Base-by-base conservation (phyloP, 2,329 filamentous ascomycete genomes). In the Zasmidium angulare region DNA sequence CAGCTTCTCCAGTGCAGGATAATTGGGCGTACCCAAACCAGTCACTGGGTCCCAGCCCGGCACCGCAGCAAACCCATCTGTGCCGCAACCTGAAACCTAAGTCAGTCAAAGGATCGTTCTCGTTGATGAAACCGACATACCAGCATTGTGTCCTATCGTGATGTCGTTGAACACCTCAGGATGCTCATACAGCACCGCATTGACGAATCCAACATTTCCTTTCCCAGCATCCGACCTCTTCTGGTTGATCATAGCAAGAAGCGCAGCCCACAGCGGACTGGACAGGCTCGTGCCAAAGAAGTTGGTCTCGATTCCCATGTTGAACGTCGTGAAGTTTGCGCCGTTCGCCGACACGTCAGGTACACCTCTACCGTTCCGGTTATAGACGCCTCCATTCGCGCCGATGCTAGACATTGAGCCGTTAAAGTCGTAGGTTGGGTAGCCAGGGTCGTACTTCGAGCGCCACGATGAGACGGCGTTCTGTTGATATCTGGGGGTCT, bases 201-300 rank as follows among this genome's bases (percentile, higher is more conserved):
- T 86, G 46, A 86, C 61, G 73, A 84, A 86, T 0, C 69, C 69
- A 0, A 72, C 40, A 2, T 62, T 50, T 0, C 79, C 69, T 68
- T 82, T 79, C 1, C 81, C 81, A 3, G 71, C 72, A 0, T 77
- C 74, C 22, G 86, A 70, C 36, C 84, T 76, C 1, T 82, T 84
- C 66, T 88, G 85, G 64, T 89, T 89, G 58, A 89, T 74, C 2
- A 89, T 77, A 1, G 82, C 76, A 47, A 89, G 76, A 48, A 89
- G 76, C 3, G 79, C 81, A 1, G 83, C 81, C 66, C 78, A 79
- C 2, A 79, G 74, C 1, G 81, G 81, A 29, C 77, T 66, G 2
- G 76, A 75, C 6, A 80, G 77, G 53, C 77, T 80, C 0, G 82
- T 84, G 3, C 81, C 82, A 43, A 74, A 80, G 0, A 77, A 73